Conservation (phyloP, 352 stramenopile genomes). For the Phytophthora syringae region DNA sequence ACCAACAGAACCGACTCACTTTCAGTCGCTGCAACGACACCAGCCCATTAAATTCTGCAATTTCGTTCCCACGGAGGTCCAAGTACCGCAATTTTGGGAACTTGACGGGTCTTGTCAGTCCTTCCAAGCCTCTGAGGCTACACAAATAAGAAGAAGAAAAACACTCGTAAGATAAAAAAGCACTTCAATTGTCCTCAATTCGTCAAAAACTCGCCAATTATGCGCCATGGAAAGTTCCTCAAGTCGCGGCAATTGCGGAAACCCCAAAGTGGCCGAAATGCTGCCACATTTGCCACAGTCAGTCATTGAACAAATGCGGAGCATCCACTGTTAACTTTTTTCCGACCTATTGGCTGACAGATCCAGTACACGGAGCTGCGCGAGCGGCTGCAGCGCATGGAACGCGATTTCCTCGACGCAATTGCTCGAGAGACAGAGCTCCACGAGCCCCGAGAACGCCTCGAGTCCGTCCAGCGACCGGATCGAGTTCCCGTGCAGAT, state of each 20-base stretch:
- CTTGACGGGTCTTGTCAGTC: conserved; percentile 67
- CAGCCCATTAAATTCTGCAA: conserved; percentile 48
- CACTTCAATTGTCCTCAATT: not conserved
- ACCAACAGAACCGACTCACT: conserved; percentile 28
- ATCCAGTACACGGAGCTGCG: conserved; percentile 73
- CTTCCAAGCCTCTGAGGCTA: conserved; percentile 61
- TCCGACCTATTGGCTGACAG: conserved; percentile 77
- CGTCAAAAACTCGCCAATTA: conserved; percentile 53
- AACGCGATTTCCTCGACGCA: conserved; percentile 79
- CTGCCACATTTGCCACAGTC: conserved; percentile 29
- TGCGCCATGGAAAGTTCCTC: conserved; percentile 80
- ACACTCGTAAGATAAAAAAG: not conserved
- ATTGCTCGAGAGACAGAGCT: conserved; percentile 87
- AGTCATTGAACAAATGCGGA: not conserved
- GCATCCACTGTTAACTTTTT: not conserved
- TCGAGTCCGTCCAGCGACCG: conserved; percentile 73
- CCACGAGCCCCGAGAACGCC: conserved; percentile 59
- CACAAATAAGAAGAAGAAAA: conserved; percentile 1
- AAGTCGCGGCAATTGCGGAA: conserved; percentile 65
- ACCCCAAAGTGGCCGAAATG: conserved; percentile 59
- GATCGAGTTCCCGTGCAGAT: conserved; percentile 79
- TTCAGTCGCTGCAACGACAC: conserved; percentile 58
- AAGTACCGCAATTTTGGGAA: conserved; percentile 75
- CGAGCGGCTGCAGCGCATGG: conserved; percentile 62
- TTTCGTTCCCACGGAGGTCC: conserved; percentile 73